phyloP scores from a whole-genome alignment of 1,284 basidiomycete genomes.

The Cystobasidium slooffiae region DNA sequence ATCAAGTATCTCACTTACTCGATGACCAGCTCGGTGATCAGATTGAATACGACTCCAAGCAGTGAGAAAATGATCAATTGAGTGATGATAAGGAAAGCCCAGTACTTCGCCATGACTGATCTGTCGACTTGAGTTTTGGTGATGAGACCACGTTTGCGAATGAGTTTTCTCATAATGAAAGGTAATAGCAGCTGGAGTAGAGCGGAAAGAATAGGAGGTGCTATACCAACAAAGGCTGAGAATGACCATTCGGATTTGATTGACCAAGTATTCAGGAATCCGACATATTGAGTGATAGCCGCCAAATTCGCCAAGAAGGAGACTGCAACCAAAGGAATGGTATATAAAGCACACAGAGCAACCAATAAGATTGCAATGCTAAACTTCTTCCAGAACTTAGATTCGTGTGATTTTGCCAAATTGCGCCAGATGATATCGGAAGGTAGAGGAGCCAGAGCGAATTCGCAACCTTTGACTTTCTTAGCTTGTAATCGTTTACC shows the following conservation, averaged over 20 bases:
- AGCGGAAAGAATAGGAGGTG: constrained; percentile 83
- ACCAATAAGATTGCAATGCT: constrained; percentile 76
- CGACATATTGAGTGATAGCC: constrained; percentile 64
- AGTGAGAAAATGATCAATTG: constrained; percentile 87
- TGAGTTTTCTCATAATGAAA: constrained; percentile 80
- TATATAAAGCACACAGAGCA: constrained; percentile 80
- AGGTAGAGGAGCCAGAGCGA: constrained; percentile 78
- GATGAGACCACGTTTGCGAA: constrained; percentile 59
- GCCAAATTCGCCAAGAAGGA: constrained; percentile 77
- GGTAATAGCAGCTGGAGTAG: constrained; percentile 88
- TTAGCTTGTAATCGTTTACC: constrained; percentile 71
- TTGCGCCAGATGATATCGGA: constrained; percentile 80
- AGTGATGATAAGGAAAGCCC: constrained; percentile 84
- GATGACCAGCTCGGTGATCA: constrained; percentile 60
- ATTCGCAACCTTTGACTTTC: constrained; percentile 70
- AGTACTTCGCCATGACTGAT: constrained; percentile 86
- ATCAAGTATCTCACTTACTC: constrained; percentile 12
- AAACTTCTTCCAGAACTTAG: constrained; percentile 68
- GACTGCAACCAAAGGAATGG: constrained; percentile 79
- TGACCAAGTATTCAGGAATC: constrained; percentile 73
- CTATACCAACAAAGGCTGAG: constrained; percentile 61
- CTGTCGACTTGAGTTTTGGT: constrained; percentile 81
- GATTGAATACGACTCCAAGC: constrained; percentile 78
- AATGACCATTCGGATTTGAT: constrained; percentile 49
- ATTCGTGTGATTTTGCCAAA: constrained; percentile 71